Evolutionary conservation across 441 rosid species (phyloP).

Genomic region (Flueggea neowawraea): DNA sequence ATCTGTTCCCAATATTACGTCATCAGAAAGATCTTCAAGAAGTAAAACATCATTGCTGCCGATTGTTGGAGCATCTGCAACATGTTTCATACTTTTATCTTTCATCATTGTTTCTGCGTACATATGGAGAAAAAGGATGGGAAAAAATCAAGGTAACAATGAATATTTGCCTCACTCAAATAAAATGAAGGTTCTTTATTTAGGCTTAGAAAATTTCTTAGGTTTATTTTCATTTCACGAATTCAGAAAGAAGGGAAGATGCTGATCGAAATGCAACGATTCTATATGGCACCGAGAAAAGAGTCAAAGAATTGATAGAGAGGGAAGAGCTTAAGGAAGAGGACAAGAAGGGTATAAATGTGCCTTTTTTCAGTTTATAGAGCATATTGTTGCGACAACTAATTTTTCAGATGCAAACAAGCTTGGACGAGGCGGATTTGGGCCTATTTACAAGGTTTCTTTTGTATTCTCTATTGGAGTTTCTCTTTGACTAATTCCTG

Average conservation of each 20-base stretch:
- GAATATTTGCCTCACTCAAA: no score
- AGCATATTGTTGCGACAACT: slow-evolving; percentile 49
- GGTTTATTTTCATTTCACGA: background rate
- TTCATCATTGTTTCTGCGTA: slow-evolving; percentile 3
- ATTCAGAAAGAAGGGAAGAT: slow-evolving; percentile 28
- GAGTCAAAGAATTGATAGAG: slow-evolving; percentile 39
- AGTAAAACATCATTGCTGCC: slow-evolving; percentile 1
- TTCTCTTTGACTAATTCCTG: background rate
- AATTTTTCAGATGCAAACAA: slow-evolving; percentile 48
- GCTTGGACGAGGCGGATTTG: slow-evolving; percentile 63
- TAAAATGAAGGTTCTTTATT: background rate
- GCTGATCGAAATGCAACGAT: slow-evolving; percentile 18
- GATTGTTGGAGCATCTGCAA: slow-evolving; percentile 6
- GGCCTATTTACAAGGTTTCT: slow-evolving; percentile 56
- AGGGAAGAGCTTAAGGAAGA: slow-evolving; percentile 34
- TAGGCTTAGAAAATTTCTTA: no score
- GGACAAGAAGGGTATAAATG: slow-evolving; percentile 37
- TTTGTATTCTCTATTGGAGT: background rate
- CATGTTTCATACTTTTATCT: slow-evolving; percentile 6
- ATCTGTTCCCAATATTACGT: no score
- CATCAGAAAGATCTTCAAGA: background rate
- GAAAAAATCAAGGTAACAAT: slow-evolving; percentile 11
- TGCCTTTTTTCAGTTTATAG: slow-evolving; percentile 43
- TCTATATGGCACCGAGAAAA: slow-evolving; percentile 39
- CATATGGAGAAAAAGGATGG: slow-evolving; percentile 8